Base-by-base conservation (phyloP, 306 rosid species). In the Ormosia semicastrata region DNA sequence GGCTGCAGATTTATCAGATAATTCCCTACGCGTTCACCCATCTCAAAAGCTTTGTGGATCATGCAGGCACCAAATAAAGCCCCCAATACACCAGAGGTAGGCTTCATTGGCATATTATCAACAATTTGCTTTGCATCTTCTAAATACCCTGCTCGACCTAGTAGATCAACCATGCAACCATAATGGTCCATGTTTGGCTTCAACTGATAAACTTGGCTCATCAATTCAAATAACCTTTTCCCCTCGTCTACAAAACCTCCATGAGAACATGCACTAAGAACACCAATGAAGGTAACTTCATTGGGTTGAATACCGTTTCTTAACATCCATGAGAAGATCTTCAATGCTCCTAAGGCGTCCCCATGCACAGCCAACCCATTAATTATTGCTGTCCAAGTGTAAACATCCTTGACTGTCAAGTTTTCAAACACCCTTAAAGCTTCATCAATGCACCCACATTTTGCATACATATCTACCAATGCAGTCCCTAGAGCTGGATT, bases 151-250 rank as follows among this genome's bases (percentile, higher is more conserved):
- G 88, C 90, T 40, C 88, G 77, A 8, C 86, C 82, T 13, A 83
- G 87, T 18, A 87, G 81, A 81, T 87, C 90, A 81, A 84, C 84
- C 88, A 87, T 84, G 84, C 88, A 87, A 59, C 88, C 90, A 84
- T 87, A 87, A 33, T 87, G 90, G 18, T 73, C 81, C 86, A 84
- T 78, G 50, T 60, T 81, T 15, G 88, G 90, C 67, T 87, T 80
- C 82, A 87, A 76, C 7, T 77, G 30, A 71, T 87, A 87, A 67
- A 29, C 39, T 32, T 59, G 50, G 15, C n/a, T 84, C 76, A 87
- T 84, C 79, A 53, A 14, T 73, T 83, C 62, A 62, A 87, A 87
- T 7, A 84, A 7, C 63, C 63, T 54, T 52, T 54, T 84, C 47
- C 86, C 90, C 13, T 81, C 84, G 2, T 84, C 84, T 8, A 87